phyloP scores from a whole-genome alignment of 163 green algal species.

The Volvox carteri region DNA sequence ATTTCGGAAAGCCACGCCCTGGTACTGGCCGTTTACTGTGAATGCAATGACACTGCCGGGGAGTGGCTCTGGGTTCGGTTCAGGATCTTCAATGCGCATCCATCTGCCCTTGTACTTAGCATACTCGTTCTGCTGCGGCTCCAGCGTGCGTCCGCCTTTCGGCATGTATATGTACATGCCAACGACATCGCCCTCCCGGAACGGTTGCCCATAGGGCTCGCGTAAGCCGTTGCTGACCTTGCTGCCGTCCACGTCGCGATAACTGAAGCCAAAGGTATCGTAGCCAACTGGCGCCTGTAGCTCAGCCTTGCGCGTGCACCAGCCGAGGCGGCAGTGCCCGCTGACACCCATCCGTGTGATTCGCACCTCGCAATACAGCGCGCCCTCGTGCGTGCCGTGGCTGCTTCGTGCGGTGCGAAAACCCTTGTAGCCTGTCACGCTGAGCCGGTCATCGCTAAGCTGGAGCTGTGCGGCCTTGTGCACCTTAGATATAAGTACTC shows the following conservation, averaged over 20 bases:
- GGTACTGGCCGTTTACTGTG: constrained; percentile 75
- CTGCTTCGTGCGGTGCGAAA: constrained; percentile 75
- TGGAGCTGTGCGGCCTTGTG: constrained; percentile 68
- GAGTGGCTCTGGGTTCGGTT: constrained; percentile 69
- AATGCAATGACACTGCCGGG: constrained; percentile 81
- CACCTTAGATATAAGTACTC: constrained; percentile 70
- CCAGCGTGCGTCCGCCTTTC: constrained; percentile 73
- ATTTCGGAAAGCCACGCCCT: constrained; percentile 83
- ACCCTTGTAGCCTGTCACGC: constrained; percentile 81
- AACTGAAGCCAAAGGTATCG: constrained; percentile 71
- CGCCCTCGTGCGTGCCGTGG: constrained; percentile 71
- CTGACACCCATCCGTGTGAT: constrained; percentile 76
- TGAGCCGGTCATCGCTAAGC: constrained; percentile 72
- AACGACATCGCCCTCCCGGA: constrained; percentile 82
- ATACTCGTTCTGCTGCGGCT: constrained; percentile 64
- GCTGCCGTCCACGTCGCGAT: constrained; percentile 74
- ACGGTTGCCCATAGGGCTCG: constrained; percentile 64
- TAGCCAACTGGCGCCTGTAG: constrained; percentile 83
- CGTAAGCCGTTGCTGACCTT: constrained; percentile 64
- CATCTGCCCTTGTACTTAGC: constrained; percentile 49
- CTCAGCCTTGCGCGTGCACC: constrained; percentile 77
- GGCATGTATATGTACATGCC: constrained; percentile 89
- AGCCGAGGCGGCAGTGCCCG: constrained; percentile 79
- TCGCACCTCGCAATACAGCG: constrained; percentile 85
- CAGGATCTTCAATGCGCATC: constrained; percentile 64